Percentiles rank a stretch among this genome's conserved stretches.
These are phyloP conservation scores for Croton setiger DNA, from an alignment of 441 rosid genomes.

Conservation along the genomic window DNA sequence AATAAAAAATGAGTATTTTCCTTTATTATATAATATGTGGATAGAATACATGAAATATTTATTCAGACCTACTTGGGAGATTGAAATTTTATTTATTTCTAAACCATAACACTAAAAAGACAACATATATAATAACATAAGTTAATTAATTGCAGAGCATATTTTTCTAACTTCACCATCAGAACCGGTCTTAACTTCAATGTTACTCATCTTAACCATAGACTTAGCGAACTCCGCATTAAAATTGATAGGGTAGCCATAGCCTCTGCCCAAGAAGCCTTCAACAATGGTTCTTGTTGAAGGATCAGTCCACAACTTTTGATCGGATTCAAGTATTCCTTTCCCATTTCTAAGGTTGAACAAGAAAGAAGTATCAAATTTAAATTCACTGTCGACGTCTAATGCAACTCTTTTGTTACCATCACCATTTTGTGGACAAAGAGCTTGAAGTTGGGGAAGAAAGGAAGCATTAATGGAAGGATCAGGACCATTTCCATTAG, in stretches of 20 bases:
- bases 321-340: constrained; percentile 57
- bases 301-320: constrained; percentile 51
- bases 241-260: constrained; percentile 34
- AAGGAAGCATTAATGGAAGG: constrained; percentile 47
- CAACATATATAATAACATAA: neutral
- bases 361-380: constrained; percentile 55
- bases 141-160: constrained; percentile 47
- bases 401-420: constrained; percentile 38
- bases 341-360: constrained; percentile 45
- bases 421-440: constrained; percentile 52
- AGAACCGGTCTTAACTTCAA: constrained; percentile 47
- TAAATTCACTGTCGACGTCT: constrained; percentile 42
- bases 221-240: constrained; percentile 50
- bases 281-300: constrained; percentile 46
- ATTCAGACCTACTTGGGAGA: too few relatives aligned
- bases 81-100: too few relatives aligned
- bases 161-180: constrained; percentile 58
- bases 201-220: constrained; percentile 75
- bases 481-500: constrained; percentile 45
- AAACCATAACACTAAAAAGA: too few relatives aligned
- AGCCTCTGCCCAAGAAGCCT: constrained; percentile 36
- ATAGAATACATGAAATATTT: too few relatives aligned
- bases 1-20: too few relatives aligned
- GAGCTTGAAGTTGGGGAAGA: constrained; percentile 39
- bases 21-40: too few relatives aligned